Evolutionary conservation across 2,329 filamentous ascomycete species (phyloP).

Genomic region (Corynespora cassiicola): DNA sequence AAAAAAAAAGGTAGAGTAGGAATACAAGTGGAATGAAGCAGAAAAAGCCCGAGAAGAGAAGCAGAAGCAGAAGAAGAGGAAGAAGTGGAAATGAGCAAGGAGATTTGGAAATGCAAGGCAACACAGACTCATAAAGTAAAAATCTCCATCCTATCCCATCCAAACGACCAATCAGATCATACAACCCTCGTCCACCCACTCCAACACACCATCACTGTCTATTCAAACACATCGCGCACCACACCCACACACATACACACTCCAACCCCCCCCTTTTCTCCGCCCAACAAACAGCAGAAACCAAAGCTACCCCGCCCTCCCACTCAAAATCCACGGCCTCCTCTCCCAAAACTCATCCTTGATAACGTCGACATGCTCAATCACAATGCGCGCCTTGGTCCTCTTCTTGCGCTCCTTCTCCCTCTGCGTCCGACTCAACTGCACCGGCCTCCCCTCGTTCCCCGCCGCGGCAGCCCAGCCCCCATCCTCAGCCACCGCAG

Average conservation of each 20-base stretch:
- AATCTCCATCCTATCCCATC: no score
- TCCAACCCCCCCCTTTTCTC: not conserved
- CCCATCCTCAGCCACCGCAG: slow-evolving; percentile 11
- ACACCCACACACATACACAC: not conserved
- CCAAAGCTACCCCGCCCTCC: slow-evolving; percentile 29
- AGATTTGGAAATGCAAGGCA: no score
- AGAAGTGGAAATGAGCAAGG: no score
- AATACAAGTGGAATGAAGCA: slow-evolving; percentile 1
- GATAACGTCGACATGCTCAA: slow-evolving; percentile 93
- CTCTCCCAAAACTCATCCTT: slow-evolving; percentile 92
- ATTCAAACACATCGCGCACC: not conserved
- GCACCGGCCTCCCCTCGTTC: slow-evolving; percentile 48
- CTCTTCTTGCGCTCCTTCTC: slow-evolving; percentile 84
- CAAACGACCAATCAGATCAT: no score
- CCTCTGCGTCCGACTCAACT: slow-evolving; percentile 77
- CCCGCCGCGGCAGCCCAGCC: slow-evolving; percentile 18
- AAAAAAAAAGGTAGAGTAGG: slow-evolving; percentile 1
- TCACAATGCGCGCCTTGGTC: slow-evolving; percentile 78
- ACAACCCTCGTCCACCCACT: no score
- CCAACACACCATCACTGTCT: no score
- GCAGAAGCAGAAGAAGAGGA: no score
- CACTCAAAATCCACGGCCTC: slow-evolving; percentile 73
- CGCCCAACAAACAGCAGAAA: slow-evolving; percentile 1
- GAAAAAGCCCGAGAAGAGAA: slow-evolving; percentile 1
- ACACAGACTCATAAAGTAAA: no score